Evolutionary conservation across 371 early-diverging fungal species (phyloP).

Genomic region (Lichtheimia ornata): DNA sequence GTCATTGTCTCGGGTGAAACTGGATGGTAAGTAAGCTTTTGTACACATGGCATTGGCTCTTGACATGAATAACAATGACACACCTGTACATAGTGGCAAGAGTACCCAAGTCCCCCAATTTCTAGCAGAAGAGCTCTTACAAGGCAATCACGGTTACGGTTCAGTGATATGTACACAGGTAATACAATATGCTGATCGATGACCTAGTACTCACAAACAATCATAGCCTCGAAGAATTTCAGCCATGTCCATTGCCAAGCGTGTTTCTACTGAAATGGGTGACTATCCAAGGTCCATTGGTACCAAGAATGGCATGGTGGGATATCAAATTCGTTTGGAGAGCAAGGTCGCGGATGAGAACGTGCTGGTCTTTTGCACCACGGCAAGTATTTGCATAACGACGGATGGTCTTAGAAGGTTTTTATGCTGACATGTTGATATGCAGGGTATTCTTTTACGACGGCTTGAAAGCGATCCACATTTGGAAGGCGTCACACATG

Average conservation of each 20-base stretch:
- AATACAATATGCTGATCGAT: constrained; percentile 7
- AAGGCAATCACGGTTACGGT: constrained; percentile 25
- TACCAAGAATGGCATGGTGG: constrained; percentile 63
- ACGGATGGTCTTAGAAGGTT: too few relatives aligned
- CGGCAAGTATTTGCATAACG: constrained; percentile 31
- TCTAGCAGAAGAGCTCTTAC: constrained; percentile 66
- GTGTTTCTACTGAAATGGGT: constrained; percentile 85
- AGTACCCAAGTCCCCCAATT: constrained; percentile 93
- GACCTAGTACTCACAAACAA: too few relatives aligned
- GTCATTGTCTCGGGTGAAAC: constrained; percentile 90
- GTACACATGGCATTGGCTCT: not conserved
- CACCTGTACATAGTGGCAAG: constrained; percentile 73
- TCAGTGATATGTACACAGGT: constrained; percentile 88
- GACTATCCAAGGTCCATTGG: constrained; percentile 56
- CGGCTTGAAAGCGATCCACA: constrained; percentile 63
- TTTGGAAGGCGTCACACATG: constrained; percentile 66
- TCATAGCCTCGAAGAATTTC: constrained; percentile 88
- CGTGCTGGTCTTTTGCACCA: constrained; percentile 75
- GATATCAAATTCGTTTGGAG: constrained; percentile 86
- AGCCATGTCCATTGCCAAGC: constrained; percentile 88
- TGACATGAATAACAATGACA: not conserved
- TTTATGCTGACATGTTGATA: constrained; percentile 1
- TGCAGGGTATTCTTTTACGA: constrained; percentile 70
- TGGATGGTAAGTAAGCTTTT: constrained; percentile 66
- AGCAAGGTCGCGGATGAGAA: constrained; percentile 55